Conservation (phyloP, 176 grass and related monocot species). For the Metroxylon sagu region DNA sequence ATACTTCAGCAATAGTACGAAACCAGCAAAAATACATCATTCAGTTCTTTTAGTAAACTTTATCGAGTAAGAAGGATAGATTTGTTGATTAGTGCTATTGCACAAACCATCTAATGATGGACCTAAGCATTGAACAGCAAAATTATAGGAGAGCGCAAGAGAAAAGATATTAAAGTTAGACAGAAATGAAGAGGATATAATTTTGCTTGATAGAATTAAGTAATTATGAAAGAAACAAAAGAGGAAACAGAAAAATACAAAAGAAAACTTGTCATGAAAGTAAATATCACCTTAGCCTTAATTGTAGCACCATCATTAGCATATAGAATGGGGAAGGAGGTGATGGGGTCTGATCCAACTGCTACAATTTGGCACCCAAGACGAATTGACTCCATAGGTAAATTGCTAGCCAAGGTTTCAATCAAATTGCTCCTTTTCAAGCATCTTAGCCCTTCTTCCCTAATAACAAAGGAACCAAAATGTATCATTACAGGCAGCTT, state of each 20-base stretch:
- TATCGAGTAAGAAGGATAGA: too few relatives aligned
- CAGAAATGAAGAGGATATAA: too few relatives aligned
- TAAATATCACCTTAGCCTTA: conserved; percentile 19
- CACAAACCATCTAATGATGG: too few relatives aligned
- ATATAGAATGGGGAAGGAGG: conserved; percentile 18
- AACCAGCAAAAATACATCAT: too few relatives aligned
- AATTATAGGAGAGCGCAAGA: too few relatives aligned
- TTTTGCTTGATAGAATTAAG: too few relatives aligned
- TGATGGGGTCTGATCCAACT: conserved; percentile 2
- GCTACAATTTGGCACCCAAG: conserved; percentile 13
- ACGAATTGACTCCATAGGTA: conserved; percentile 21
- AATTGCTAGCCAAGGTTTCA: conserved; percentile 21
- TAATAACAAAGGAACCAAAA: not conserved
- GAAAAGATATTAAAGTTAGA: too few relatives aligned
- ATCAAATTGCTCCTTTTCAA: conserved; percentile 32
- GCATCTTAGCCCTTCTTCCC: conserved; percentile 13
- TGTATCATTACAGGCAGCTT: not conserved
- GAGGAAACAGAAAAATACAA: too few relatives aligned
- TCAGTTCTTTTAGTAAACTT: too few relatives aligned
- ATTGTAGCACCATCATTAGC: conserved; percentile 13
- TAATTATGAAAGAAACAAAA: not conserved
- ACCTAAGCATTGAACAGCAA: too few relatives aligned
- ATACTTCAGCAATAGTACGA: too few relatives aligned
- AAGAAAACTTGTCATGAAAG: not conserved
- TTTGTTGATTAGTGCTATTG: too few relatives aligned